Percentiles rank a stretch among this genome's conserved stretches.
These are phyloP conservation scores for Marasmius tenuissimus DNA, from an alignment of 1,284 basidiomycete genomes.

Conservation along the genomic window DNA sequence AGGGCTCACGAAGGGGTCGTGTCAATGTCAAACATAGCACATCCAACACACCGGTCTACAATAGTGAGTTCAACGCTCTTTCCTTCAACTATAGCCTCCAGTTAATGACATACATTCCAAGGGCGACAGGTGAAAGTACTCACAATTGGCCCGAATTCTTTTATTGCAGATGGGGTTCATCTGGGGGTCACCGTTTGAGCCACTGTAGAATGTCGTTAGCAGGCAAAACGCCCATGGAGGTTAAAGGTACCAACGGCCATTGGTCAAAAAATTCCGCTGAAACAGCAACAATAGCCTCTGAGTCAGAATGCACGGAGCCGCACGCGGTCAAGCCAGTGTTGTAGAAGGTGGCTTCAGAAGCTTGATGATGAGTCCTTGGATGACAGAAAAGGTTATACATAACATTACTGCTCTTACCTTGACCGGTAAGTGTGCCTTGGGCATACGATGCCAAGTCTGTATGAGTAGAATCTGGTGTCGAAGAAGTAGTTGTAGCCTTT, in stretches of 20 bases:
- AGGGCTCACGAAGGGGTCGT: constrained; percentile 58
- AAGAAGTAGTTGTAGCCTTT: constrained; percentile 15
- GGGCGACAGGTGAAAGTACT: constrained; percentile 28
- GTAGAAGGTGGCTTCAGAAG: constrained; percentile 7
- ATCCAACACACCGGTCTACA: constrained; percentile 64
- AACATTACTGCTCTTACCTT: constrained; percentile 34
- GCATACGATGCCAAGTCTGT: background rate
- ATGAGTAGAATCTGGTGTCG: constrained; percentile 15
- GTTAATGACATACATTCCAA: no score
- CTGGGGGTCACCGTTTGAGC: constrained; percentile 59
- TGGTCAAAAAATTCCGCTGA: constrained; percentile 57
- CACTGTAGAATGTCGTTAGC: constrained; percentile 31
- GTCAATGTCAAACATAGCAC: constrained; percentile 51
- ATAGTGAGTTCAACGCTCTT: constrained; percentile 49
- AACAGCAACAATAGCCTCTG: constrained; percentile 62
- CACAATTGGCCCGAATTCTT: constrained; percentile 46
- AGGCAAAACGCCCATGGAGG: background rate
- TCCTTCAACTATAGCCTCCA: constrained; percentile 43
- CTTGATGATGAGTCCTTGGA: constrained; percentile 6
- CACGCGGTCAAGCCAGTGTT: constrained; percentile 68
- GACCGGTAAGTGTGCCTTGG: constrained; percentile 40
- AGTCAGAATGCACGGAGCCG: constrained; percentile 56
- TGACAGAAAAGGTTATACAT: background rate
- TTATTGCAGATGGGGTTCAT: constrained; percentile 60
- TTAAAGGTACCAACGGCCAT: constrained; percentile 55